These are phyloP conservation scores for Piloderma croceum DNA, from an alignment of 768 basidiomycete species.

Conservation along the genomic window DNA sequence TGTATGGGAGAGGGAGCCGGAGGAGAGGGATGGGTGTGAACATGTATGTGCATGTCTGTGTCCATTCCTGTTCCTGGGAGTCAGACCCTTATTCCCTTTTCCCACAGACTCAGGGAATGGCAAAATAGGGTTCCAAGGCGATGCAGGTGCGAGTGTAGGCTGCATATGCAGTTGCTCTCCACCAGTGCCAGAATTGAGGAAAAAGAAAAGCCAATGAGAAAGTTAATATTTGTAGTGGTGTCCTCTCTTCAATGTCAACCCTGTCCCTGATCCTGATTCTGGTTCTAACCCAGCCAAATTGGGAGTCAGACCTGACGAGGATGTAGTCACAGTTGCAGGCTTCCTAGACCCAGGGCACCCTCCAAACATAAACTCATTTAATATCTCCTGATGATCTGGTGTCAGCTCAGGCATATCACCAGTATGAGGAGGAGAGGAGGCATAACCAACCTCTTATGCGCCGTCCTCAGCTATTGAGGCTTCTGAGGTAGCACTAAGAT, in stretches of 20 bases:
- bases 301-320: constrained; percentile 22
- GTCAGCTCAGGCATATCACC: constrained; percentile 37
- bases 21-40: neutral
- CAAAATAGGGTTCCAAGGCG: constrained; percentile 63
- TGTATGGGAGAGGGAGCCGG: neutral
- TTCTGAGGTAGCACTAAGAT: constrained; percentile 57
- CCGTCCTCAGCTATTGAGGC: constrained; percentile 67
- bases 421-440: constrained; percentile 40
- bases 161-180: constrained; percentile 45
- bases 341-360: constrained; percentile 27
- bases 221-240: constrained; percentile 93
- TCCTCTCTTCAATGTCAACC: constrained; percentile 45
- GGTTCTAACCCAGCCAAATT: constrained; percentile 18
- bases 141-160: constrained; percentile 56
- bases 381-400: constrained; percentile 34
- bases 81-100: neutral
- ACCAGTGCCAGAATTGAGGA: constrained; percentile 68
- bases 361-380: constrained; percentile 61
- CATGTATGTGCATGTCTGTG: neutral
- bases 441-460: constrained; percentile 43
- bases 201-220: constrained; percentile 94
- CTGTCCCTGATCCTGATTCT: constrained; percentile 13
- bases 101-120: constrained; percentile 21
- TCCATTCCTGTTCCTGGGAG: constrained; percentile 1
- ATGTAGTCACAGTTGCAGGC: constrained; percentile 12